Base-by-base conservation (phyloP, 2,329 filamentous ascomycete species). In the Endoconidiophora laricicola region DNA sequence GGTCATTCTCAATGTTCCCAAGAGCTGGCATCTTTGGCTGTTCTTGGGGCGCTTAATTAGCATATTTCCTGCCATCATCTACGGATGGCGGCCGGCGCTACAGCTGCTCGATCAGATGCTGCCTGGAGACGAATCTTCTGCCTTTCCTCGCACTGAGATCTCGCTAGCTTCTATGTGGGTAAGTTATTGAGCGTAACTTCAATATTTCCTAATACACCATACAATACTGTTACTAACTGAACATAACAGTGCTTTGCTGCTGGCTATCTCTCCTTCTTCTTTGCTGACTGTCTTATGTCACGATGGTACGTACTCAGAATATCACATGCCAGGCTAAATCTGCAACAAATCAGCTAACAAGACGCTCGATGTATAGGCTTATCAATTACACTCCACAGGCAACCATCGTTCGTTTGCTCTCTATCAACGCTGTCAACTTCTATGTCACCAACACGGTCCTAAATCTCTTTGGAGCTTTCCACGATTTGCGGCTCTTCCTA, bases 221-320 rank as follows among this genome's bases (percentile, higher is more conserved):
- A 24, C 16, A 23, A 22, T 38, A 12, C 12, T 20, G n/a, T 20
- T 38, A 22, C 4, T 29, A 33, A 46, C 37, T 29, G 38, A 33
- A 42, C 36, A 3, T 24, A 46, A 20, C 58, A 86, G 83, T 86
- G 82, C 66, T 78, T 76, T 59, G 79, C 82, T 52, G 84, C 81
- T 18, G 83, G 80, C 49, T 86, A 86, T 63, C 72, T 87, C 54
- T 83, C 81, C 46, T 88, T 86, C 64, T 84, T 86, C 67, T 88
- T 88, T 61, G 84, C 82, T 52, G 83, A 88, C 65, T 86, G 83
- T 63, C 74, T 88, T 58, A 87, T 88, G 83, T 86, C 82, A 54
- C 71, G 84, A 65, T 88, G 83, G 81, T 84, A 60, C 42, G 71
- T 20, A 10, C 16, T 29, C 22, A 12, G 2, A 16, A 41, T 18